Evolutionary conservation across 2,329 filamentous ascomycete species (phyloP), one percentile per base, ranked within the genome.

Genomic region (Neopestalotiopsis sp.): DNA sequence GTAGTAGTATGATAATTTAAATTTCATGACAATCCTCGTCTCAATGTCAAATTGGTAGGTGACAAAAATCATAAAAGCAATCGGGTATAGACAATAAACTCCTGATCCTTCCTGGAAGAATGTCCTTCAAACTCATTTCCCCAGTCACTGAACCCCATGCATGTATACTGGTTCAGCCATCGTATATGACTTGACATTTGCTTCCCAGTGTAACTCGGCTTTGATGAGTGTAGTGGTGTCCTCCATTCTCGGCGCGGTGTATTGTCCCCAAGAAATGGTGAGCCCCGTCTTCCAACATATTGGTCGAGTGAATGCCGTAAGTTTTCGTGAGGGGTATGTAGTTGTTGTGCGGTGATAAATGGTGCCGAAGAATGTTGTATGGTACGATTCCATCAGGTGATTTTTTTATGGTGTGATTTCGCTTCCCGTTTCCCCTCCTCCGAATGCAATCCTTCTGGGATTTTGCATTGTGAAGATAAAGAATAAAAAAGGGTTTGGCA

Each of bases 41-140:
- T n/a, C 45, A 52, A 20, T 38, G 34, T 5, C 6, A 9, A 24
- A 17, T 3, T 4, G 30, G 14, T 10, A 12, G 20, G 14, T 13
- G 10, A 59, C 20, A 13, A 30, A 34, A 34, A 17, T 62, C 34
- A 62, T 62, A 20, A 62, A 60, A 62, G 59, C 59, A 62, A 62
- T 62, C 32, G 59, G 59, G 59, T 62, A 62, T 62, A 62, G 59
- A 62, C 59, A 62, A 38, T 17, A 62, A 52, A 62, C 59, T 62
- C 59, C 59, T 7, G 32, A 62, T n/a, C 59, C 45, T 52, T n/a
- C 59, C 45, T 52, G 14, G 14, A 52, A 52, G n/a, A 42, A 62
- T n/a, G n/a, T n/a, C 10, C 32, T 32, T 52, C 45, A 17, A 4
- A 24, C n/a, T n/a, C n/a, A 14, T n/a, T 52, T 52, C n/a, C 17